phyloP scores from a whole-genome alignment of 352 stramenopile genomes.

The Globisporangium cederbergense region DNA sequence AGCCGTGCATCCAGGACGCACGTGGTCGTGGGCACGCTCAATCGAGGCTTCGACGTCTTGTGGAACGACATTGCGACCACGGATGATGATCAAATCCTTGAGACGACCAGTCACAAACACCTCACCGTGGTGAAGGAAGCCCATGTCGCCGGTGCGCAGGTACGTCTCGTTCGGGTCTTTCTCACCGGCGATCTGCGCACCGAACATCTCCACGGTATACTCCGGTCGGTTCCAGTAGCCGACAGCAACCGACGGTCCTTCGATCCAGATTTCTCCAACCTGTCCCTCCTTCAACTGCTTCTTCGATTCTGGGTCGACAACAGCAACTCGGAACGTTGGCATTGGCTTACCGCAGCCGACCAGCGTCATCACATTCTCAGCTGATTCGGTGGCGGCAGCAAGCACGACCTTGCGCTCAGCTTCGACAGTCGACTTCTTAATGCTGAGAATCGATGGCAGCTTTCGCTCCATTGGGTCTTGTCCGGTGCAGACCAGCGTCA shows the following conservation, averaged over 20 bases:
- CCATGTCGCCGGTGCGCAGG: slow-evolving; percentile 73
- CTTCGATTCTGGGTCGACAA: slow-evolving; percentile 67
- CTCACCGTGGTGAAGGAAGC: slow-evolving; percentile 60
- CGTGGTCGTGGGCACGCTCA: slow-evolving; percentile 55
- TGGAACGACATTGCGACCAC: slow-evolving; percentile 70
- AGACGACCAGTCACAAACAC: slow-evolving; percentile 74
- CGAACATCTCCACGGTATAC: slow-evolving; percentile 72
- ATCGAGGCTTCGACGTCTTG: slow-evolving; percentile 77
- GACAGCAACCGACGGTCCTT: slow-evolving; percentile 66
- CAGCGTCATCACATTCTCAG: slow-evolving; percentile 48
- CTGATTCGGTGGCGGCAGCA: slow-evolving; percentile 24
- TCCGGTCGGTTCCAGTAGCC: slow-evolving; percentile 76
- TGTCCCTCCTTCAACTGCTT: slow-evolving; percentile 42
- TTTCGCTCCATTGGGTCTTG: slow-evolving; percentile 52
- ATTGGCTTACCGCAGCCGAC: slow-evolving; percentile 82
- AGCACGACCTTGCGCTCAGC: slow-evolving; percentile 42
- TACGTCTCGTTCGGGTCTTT: slow-evolving; percentile 36
- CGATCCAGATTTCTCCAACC: slow-evolving; percentile 93
- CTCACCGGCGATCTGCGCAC: slow-evolving; percentile 39
- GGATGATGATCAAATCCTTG: slow-evolving; percentile 86
- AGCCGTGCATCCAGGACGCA: slow-evolving; percentile 70
- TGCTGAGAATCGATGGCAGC: slow-evolving; percentile 52
- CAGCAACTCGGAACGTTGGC: slow-evolving; percentile 62
- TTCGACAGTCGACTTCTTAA: slow-evolving; percentile 68
- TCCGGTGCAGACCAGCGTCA: slow-evolving; percentile 77